Percentiles rank a stretch among this genome's conserved stretches.
Evolutionary conservation across 208 protist genomes (phyloP).

Genomic region (Willaertia magna): DNA sequence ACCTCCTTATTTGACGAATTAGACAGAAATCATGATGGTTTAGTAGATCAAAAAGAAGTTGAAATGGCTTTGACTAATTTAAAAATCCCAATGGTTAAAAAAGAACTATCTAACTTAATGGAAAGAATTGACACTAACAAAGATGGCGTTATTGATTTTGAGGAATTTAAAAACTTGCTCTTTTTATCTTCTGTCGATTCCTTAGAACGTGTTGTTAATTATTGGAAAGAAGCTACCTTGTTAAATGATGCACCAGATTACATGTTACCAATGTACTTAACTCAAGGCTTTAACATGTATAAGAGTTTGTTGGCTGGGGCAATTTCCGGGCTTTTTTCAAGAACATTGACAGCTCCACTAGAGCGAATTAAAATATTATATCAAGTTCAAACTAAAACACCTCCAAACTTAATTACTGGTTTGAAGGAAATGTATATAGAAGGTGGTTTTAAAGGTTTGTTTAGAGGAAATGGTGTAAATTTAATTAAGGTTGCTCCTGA

Average conservation of each 20-base stretch:
- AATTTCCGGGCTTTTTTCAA: neutral
- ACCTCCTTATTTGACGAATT: neutral
- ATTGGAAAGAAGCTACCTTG: neutral
- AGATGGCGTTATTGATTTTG: neutral
- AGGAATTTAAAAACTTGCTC: neutral
- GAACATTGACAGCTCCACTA: neutral
- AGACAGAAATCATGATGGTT: neutral
- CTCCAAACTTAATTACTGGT: neutral
- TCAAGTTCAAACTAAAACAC: slow-evolving; percentile 4
- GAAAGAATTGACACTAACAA: neutral
- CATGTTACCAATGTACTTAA: neutral
- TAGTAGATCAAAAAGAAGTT: neutral
- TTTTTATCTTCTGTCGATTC: neutral
- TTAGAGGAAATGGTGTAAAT: slow-evolving; percentile 6
- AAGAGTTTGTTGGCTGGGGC: neutral
- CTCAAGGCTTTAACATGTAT: neutral
- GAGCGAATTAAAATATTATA: slow-evolving; percentile 7
- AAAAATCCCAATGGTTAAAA: neutral
- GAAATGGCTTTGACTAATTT: neutral
- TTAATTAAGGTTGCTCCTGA: neutral
- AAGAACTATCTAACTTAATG: neutral
- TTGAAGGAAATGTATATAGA: neutral
- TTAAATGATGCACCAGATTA: neutral
- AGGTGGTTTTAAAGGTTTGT: neutral
- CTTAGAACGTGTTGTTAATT: neutral